A percentile compares a stretch with the other conserved stretches of the same genome.
Conservation (phyloP, 2,329 filamentous ascomycete genomes). For the Paecilomyces fulvus region DNA sequence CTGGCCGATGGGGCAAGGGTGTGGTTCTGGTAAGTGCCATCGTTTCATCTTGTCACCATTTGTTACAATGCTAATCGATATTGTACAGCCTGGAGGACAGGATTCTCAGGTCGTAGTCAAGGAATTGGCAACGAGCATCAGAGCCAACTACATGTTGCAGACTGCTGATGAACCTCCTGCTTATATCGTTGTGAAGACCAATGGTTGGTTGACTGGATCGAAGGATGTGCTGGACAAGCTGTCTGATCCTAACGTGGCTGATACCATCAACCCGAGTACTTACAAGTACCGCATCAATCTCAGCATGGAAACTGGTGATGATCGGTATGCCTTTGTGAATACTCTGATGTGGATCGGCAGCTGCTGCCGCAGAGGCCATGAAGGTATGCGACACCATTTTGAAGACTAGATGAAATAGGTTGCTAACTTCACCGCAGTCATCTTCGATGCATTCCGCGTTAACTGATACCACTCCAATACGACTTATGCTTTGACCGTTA, state of each 20-base stretch:
- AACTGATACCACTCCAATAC: slow-evolving; percentile 14
- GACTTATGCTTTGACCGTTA: slow-evolving; percentile 1
- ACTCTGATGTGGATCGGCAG: slow-evolving; percentile 44
- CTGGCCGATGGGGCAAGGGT: slow-evolving; percentile 45
- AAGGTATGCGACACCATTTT: slow-evolving; percentile 24
- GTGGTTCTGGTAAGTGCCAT: slow-evolving; percentile 39
- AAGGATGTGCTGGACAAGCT: slow-evolving; percentile 43
- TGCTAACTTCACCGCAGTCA: slow-evolving; percentile 14
- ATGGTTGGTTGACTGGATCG: slow-evolving; percentile 41
- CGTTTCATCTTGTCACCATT: background rate
- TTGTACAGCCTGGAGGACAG: slow-evolving; percentile 39
- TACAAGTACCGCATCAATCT: slow-evolving; percentile 43
- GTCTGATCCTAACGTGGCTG: slow-evolving; percentile 34
- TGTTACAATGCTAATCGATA: slow-evolving; percentile 2
- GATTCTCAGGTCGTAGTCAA: slow-evolving; percentile 43
- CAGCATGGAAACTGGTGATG: slow-evolving; percentile 42
- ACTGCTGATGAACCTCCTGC: slow-evolving; percentile 44
- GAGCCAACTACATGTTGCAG: slow-evolving; percentile 41
- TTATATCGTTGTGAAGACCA: slow-evolving; percentile 39
- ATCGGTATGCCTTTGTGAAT: slow-evolving; percentile 42
- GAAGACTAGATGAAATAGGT: slow-evolving; percentile 1
- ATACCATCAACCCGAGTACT: slow-evolving; percentile 39
- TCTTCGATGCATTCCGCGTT: slow-evolving; percentile 30
- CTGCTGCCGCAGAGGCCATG: slow-evolving; percentile 38
- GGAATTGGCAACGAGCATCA: slow-evolving; percentile 38